These are phyloP conservation scores for Cutaneotrichosporon sp. DNA, from an alignment of 1,284 basidiomycete species.

Conservation along the genomic window DNA sequence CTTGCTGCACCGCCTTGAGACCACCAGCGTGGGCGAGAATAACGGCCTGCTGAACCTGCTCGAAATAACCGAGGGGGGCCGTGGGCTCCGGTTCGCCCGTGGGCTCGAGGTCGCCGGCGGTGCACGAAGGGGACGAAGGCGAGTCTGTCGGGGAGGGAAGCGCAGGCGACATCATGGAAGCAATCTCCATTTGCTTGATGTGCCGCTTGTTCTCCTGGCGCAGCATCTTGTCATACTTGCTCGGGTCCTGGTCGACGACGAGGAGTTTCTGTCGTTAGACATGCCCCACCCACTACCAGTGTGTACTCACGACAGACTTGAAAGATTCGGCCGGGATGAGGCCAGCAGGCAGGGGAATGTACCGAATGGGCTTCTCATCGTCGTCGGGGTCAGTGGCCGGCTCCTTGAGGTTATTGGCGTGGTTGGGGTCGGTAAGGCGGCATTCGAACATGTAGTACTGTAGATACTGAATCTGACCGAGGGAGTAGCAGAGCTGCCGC, in stretches of 20 bases:
- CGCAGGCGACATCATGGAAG: background rate
- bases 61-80: slow-evolving; percentile 24
- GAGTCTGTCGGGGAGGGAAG: background rate
- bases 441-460: slow-evolving; percentile 78
- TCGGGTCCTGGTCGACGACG: background rate
- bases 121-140: background rate
- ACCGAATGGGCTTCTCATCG: slow-evolving; percentile 7
- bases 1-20: background rate
- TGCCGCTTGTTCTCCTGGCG: background rate
- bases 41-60: slow-evolving; percentile 41
- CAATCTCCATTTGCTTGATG: background rate
- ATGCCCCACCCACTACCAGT: too few species aligned
- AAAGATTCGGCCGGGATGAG: slow-evolving; percentile 18
- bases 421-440: slow-evolving; percentile 60
- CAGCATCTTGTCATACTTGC: background rate
- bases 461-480: slow-evolving; percentile 77
- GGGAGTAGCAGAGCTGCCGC: slow-evolving; percentile 70
- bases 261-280: background rate
- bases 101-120: background rate
- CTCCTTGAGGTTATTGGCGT: slow-evolving; percentile 16
- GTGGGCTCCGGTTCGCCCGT: background rate
- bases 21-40: slow-evolving; percentile 26
- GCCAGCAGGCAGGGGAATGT: slow-evolving; percentile 24
- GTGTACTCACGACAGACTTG: slow-evolving; percentile 21
- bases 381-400: background rate